These are phyloP conservation scores for Hemisphaericaspora xylanilytica DNA, from an alignment of 1,139 yeast species.

Conservation along the genomic window DNA sequence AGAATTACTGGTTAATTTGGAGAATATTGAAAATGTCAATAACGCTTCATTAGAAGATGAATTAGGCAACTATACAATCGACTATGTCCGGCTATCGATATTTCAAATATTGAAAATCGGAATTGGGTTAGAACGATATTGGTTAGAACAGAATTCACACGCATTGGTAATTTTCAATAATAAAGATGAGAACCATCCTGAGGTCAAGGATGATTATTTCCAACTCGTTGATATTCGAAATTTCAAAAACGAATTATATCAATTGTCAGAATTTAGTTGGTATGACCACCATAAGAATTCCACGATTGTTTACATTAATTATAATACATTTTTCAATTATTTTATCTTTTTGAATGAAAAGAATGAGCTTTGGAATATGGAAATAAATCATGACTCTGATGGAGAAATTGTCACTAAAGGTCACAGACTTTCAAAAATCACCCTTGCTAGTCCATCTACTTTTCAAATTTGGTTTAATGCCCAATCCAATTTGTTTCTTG, in stretches of 20 bases:
- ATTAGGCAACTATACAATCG: conserved; percentile 25
- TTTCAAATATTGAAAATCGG: conserved; percentile 37
- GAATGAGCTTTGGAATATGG: conserved; percentile 31
- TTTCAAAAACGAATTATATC: conserved; percentile 30
- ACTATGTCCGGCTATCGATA: conserved; percentile 29
- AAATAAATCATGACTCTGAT: conserved; percentile 16
- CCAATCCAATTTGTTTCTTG: conserved; percentile 21
- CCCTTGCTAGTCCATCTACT: background rate
- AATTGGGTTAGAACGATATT: conserved; percentile 31
- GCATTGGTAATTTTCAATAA: conserved; percentile 33
- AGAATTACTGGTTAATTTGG: conserved; percentile 24
- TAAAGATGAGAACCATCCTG: conserved; percentile 9
- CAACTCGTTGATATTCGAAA: conserved; percentile 38
- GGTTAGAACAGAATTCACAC: conserved; percentile 43
- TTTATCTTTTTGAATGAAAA: conserved; percentile 31
- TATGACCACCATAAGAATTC: conserved; percentile 18
- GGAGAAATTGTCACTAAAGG: conserved; percentile 15
- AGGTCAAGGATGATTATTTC: conserved; percentile 17
- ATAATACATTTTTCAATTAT: conserved; percentile 27
- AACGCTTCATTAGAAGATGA: conserved; percentile 34
- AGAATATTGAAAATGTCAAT: conserved; percentile 39
- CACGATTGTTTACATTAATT: conserved; percentile 23
- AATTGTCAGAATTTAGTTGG: conserved; percentile 32
- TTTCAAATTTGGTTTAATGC: conserved; percentile 26
- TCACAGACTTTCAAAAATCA: conserved; percentile 10